Evolutionary conservation across 225 moss, liverwort and hornwort genomes (phyloP), one percentile per base, ranked within the genome.

Genomic region (Marchantia paleacea): DNA sequence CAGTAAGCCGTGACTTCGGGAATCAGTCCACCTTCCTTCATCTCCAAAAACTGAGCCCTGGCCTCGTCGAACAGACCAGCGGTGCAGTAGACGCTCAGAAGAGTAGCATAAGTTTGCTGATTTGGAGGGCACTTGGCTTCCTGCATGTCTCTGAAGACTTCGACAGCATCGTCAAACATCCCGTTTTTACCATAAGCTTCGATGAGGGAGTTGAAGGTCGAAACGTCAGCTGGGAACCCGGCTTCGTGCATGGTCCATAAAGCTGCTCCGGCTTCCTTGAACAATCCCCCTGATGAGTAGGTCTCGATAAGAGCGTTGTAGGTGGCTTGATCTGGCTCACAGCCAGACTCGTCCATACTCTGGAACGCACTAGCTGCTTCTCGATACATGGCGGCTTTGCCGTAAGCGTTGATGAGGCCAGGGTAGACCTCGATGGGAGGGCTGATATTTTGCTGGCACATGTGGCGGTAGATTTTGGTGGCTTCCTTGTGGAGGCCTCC

Each of bases 401-500:
- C 99, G 79, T 94, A 95, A 55, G 99, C 89, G 73, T 92, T 89
- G 62, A 99, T 99, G 16, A 99, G 86, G 67, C 99, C 95, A 82
- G 92, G 91, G 81, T 91, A 99, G 73, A 90, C 91, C 79, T 94
- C 95, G 29, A 90, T 72, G 78, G 95, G 87, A 50, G 91, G 92
- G 69, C 75, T 90, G 53, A 95, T 88, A 52, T 89, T 86, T 75
- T 90, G 85, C 78, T 91, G 85, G 55, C 89, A 88, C 99, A 99
- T 99, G 74, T 95, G 95, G 55, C 91, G 92, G 67, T 95, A 90
- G 55, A 99, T 99, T 82, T 91, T 92, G 30, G 89, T 86, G 18
- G 95, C 99, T 26, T 94, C 91, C 81, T 92, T 94, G 60, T 99
- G 94, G 75, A 99, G 95, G 62, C 94, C 99, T n/a, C 95, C 99